These are phyloP conservation scores for Spergularia bocconei DNA, from an alignment of 148 eudicot genomes.

Conservation along the genomic window DNA sequence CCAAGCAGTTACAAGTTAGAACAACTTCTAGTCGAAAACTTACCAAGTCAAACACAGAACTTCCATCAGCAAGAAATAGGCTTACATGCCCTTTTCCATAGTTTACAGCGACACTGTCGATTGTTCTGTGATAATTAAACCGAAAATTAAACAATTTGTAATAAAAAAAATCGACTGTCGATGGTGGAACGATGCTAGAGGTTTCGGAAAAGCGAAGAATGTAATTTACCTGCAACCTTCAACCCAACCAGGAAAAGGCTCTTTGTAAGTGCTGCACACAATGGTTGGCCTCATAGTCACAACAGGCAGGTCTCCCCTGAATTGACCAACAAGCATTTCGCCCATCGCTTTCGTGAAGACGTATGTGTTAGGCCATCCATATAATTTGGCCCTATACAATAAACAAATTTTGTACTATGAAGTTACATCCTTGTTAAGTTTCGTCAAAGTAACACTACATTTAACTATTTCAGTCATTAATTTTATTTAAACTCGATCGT, in stretches of 20 bases:
- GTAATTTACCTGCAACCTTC: conserved; percentile 43
- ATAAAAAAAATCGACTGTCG: no score
- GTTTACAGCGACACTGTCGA: conserved; percentile 55
- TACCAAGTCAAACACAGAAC: conserved; percentile 41
- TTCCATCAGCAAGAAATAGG: conserved; percentile 42
- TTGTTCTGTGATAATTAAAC: conserved; percentile 35
- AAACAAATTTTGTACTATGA: background rate
- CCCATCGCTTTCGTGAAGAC: conserved; percentile 57
- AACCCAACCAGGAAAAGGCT: conserved; percentile 61
- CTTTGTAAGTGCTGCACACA: conserved; percentile 42
- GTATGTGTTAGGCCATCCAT: conserved; percentile 50
- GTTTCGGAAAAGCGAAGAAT: background rate
- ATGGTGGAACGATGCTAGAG: no score
- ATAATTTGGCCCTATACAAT: conserved; percentile 34
- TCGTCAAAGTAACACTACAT: background rate
- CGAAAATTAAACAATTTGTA: background rate
- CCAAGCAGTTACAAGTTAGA: no score
- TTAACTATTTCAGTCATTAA: no score
- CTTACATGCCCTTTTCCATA: conserved; percentile 54
- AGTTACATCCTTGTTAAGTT: background rate
- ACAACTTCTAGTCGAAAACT: background rate
- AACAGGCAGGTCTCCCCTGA: conserved; percentile 30
- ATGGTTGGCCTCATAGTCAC: conserved; percentile 51
- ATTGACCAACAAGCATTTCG: conserved; percentile 41
- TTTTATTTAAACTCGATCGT: no score